A percentile compares a stretch with the other conserved stretches of the same genome.
Evolutionary conservation across 768 basidiomycete genomes (phyloP).

Genomic region (Naganishia friedmannii): DNA sequence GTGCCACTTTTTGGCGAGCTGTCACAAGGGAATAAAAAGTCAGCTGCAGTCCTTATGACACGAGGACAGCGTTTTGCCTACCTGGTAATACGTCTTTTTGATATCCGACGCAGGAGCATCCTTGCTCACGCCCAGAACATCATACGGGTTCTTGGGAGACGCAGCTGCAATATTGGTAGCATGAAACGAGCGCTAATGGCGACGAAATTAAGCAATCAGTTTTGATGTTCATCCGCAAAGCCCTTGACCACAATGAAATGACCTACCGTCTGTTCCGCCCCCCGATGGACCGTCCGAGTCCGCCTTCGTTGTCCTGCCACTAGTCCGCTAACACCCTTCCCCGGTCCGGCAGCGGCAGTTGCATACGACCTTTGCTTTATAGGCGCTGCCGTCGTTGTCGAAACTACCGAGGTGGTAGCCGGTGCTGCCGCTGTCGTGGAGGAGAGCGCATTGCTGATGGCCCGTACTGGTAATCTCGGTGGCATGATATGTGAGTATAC

Average conservation of each 20-base stretch:
- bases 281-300: neutral
- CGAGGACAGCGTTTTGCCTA: too few species aligned
- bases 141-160: conserved; percentile 73
- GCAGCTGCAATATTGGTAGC: conserved; percentile 18
- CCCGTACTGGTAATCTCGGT: conserved; percentile 16
- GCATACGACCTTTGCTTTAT: neutral
- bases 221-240: neutral
- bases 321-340: neutral
- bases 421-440: neutral
- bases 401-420: neutral
- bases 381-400: neutral
- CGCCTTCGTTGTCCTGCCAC: conserved; percentile 1
- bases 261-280: conserved; percentile 7
- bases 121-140: conserved; percentile 79
- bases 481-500: conserved; percentile 9
- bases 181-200: conserved; percentile 6
- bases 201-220: neutral
- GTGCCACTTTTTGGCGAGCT: conserved; percentile 91
- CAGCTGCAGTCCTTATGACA: too few species aligned
- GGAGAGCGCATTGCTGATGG: conserved; percentile 21
- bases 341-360: neutral
- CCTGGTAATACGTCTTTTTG: conserved; percentile 95
- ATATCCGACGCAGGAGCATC: conserved; percentile 83
- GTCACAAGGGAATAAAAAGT: conserved; percentile 9
- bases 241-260: neutral